Evolutionary conservation across 2,329 filamentous ascomycete genomes (phyloP).

Genomic region (Blastomyces parvus): DNA sequence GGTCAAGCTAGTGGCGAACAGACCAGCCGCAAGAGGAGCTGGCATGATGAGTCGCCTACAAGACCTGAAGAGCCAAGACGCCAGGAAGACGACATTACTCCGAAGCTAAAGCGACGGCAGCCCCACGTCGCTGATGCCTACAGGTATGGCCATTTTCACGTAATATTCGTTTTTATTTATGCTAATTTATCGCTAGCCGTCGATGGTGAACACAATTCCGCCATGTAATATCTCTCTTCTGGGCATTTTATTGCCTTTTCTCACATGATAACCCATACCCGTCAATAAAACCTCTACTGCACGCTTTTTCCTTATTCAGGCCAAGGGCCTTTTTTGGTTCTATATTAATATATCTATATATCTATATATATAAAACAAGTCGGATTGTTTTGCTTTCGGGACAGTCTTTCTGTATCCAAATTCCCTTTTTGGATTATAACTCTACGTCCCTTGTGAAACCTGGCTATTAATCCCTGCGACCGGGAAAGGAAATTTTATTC

Average conservation of each 20-base stretch:
- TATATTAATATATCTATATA: slow-evolving; percentile 6
- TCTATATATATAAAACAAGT: slow-evolving; percentile 2
- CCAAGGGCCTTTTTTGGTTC: slow-evolving; percentile 7
- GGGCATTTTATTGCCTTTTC: slow-evolving; percentile 4
- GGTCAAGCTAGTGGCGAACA: slow-evolving; percentile 9
- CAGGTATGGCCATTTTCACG: slow-evolving; percentile 21
- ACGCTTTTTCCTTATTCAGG: not conserved
- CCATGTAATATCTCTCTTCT: not conserved
- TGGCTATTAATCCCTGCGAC: not conserved
- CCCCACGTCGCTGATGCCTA: slow-evolving; percentile 36
- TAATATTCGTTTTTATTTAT: not conserved
- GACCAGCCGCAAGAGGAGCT: slow-evolving; percentile 13
- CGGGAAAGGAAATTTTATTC: not conserved
- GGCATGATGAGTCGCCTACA: slow-evolving; percentile 15
- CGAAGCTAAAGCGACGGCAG: slow-evolving; percentile 29
- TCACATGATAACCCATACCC: slow-evolving; percentile 17
- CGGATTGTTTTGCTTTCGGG: slow-evolving; percentile 1
- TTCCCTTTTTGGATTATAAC: slow-evolving; percentile 10
- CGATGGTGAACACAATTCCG: slow-evolving; percentile 30
- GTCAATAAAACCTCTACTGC: slow-evolving; percentile 7
- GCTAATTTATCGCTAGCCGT: slow-evolving; percentile 23
- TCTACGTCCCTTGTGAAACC: not conserved
- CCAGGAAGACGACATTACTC: slow-evolving; percentile 25
- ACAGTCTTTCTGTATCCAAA: slow-evolving; percentile 9
- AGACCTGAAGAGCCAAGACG: slow-evolving; percentile 21